Conservation (phyloP, 768 basidiomycete genomes). For the Daedaleopsis nitida region DNA sequence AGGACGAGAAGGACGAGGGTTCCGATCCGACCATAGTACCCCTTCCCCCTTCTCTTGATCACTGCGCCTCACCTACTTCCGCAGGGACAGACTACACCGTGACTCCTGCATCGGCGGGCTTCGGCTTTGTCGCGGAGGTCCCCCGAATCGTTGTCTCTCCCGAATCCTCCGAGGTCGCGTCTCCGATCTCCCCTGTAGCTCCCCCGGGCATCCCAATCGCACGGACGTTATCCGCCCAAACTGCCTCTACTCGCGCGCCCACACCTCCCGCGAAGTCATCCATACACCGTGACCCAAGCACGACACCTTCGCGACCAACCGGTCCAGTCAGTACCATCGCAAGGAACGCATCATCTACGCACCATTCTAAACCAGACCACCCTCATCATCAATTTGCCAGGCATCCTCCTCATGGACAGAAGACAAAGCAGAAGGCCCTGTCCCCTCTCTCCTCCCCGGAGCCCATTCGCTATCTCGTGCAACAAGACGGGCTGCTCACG, state of each 20-base stretch:
- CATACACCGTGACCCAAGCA: not conserved
- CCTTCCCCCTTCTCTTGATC: not conserved
- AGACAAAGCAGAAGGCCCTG: not conserved
- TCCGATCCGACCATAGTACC: not conserved
- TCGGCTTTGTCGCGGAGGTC: not conserved
- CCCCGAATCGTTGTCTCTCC: slow-evolving; percentile 1
- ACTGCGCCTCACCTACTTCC: not conserved
- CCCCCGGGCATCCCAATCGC: not conserved
- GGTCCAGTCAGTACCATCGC: not conserved
- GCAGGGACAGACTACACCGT: not conserved
- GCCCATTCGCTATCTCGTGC: slow-evolving; percentile 2
- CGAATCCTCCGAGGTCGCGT: not conserved
- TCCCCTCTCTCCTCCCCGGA: not conserved
- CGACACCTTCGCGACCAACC: too few relatives aligned
- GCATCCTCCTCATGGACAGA: not conserved
- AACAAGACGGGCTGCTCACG: slow-evolving; percentile 2
- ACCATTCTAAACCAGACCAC: not conserved
- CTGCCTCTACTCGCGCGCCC: not conserved
- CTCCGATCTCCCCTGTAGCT: not conserved
- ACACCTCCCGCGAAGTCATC: not conserved
- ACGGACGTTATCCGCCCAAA: not conserved
- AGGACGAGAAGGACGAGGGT: not conserved
- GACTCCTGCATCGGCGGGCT: not conserved
- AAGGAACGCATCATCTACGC: not conserved
- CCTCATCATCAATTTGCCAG: not conserved